Evolutionary conservation across 202 grass and related monocot genomes (phyloP).

Genomic region (Dendrocalamus latiflorus): DNA sequence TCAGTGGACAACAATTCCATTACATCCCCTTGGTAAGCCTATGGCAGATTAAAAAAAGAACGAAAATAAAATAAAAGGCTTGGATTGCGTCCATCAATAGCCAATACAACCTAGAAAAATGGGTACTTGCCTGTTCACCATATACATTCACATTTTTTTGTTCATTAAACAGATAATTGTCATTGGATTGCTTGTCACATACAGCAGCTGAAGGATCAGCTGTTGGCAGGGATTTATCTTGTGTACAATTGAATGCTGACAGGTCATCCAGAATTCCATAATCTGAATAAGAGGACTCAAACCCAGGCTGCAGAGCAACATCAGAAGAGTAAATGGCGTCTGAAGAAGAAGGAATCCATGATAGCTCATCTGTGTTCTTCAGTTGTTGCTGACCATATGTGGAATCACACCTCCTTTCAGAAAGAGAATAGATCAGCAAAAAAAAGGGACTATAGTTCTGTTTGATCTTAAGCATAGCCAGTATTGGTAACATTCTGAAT

Average conservation of each 20-base stretch:
- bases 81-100: neutral
- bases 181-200: constrained; percentile 23
- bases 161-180: constrained; percentile 34
- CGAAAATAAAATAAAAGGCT: neutral
- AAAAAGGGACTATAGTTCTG: neutral
- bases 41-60: constrained; percentile 5
- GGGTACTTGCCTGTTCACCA: constrained; percentile 43
- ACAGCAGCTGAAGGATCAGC: constrained; percentile 30
- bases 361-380: constrained; percentile 53
- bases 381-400: constrained; percentile 60
- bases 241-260: constrained; percentile 34
- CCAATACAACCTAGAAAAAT: neutral
- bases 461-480: neutral
- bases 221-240: constrained; percentile 39
- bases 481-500: constrained; percentile 16
- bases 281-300: constrained; percentile 50
- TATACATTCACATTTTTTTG: constrained; percentile 26
- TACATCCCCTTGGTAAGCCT: constrained; percentile 51
- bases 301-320: constrained; percentile 44
- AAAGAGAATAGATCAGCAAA: neutral
- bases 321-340: constrained; percentile 62
- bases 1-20: constrained; percentile 43
- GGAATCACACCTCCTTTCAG: constrained; percentile 64
- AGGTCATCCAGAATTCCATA: constrained; percentile 53
- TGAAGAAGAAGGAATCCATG: constrained; percentile 82